A percentile compares a stretch with the other conserved stretches of the same genome.
Evolutionary conservation across 208 protist genomes (phyloP).

Genomic region (Leishmania tarentolae): DNA sequence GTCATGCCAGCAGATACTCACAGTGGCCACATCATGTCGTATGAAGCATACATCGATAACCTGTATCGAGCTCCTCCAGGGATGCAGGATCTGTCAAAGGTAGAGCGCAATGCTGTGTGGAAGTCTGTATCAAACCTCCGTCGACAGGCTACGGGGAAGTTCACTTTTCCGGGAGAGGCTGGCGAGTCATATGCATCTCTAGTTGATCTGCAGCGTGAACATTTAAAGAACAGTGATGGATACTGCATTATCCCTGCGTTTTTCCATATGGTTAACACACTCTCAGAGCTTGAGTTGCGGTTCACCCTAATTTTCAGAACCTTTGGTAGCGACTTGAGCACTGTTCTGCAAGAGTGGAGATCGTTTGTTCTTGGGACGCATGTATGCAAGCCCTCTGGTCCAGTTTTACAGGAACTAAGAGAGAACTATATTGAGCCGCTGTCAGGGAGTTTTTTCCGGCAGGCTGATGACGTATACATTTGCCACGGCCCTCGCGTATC

Average conservation of each 20-base stretch:
- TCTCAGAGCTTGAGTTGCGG: slow-evolving; percentile 76
- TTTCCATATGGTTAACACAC: slow-evolving; percentile 80
- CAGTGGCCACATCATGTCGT: slow-evolving; percentile 44
- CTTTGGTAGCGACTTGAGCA: slow-evolving; percentile 80
- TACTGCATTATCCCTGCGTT: slow-evolving; percentile 86
- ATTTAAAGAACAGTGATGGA: slow-evolving; percentile 34
- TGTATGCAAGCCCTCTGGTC: slow-evolving; percentile 58
- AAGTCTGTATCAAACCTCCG: slow-evolving; percentile 54
- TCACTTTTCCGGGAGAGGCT: slow-evolving; percentile 62
- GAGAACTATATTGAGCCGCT: slow-evolving; percentile 45
- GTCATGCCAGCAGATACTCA: not conserved
- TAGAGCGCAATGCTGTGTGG: slow-evolving; percentile 63
- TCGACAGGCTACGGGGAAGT: slow-evolving; percentile 50
- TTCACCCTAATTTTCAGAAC: slow-evolving; percentile 91
- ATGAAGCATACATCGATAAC: slow-evolving; percentile 71
- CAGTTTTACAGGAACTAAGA: slow-evolving; percentile 46
- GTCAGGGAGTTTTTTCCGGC: slow-evolving; percentile 74
- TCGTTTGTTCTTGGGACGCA: slow-evolving; percentile 76
- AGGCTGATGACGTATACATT: slow-evolving; percentile 64
- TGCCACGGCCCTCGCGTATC: slow-evolving; percentile 68
- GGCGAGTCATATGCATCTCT: slow-evolving; percentile 63
- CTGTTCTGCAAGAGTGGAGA: slow-evolving; percentile 80
- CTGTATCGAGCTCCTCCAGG: slow-evolving; percentile 55
- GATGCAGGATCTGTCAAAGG: slow-evolving; percentile 67
- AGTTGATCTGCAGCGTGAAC: slow-evolving; percentile 69